Percentiles rank a stretch among this genome's conserved stretches.
These are phyloP conservation scores for Sclerotinia minor DNA, from an alignment of 2,329 filamentous ascomycete genomes.

Conservation along the genomic window DNA sequence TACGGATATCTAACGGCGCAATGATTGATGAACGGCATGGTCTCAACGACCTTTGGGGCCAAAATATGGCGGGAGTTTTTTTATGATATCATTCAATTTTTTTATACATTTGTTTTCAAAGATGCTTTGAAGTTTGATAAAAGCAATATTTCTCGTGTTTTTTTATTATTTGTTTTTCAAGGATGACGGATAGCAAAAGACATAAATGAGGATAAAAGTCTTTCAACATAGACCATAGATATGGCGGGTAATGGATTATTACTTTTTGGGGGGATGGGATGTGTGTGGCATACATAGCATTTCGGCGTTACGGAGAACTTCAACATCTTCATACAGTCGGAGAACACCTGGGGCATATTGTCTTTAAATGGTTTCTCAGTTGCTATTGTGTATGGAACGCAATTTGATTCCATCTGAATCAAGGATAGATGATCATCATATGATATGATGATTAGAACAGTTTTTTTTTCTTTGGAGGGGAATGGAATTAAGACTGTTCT, in stretches of 20 bases:
- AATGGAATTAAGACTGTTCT: constrained; percentile 14
- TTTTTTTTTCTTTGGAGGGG: constrained; percentile 6
- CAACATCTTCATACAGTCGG: constrained; percentile 42
- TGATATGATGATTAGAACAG: neutral
- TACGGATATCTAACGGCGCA: constrained; percentile 40
- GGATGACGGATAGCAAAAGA: constrained; percentile 21
- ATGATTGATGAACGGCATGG: constrained; percentile 41
- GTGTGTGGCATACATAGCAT: constrained; percentile 39
- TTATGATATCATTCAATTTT: constrained; percentile 28
- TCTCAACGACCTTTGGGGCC: constrained; percentile 42
- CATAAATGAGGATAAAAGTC: constrained; percentile 40
- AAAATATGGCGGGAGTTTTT: constrained; percentile 34
- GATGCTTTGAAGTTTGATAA: constrained; percentile 8
- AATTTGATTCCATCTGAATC: constrained; percentile 1
- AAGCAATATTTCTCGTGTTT: constrained; percentile 9
- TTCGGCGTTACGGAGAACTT: constrained; percentile 43
- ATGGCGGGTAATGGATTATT: constrained; percentile 27
- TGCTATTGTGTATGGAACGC: constrained; percentile 20
- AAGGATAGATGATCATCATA: constrained; percentile 2
- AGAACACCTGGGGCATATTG: constrained; percentile 22
- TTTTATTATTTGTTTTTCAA: constrained; percentile 15
- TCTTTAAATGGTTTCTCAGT: constrained; percentile 10
- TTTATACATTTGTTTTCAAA: constrained; percentile 31
- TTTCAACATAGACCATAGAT: constrained; percentile 45
- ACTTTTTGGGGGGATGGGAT: constrained; percentile 24